Conservation (phyloP, 345 rosid species). For the Rhizophora mangle region DNA sequence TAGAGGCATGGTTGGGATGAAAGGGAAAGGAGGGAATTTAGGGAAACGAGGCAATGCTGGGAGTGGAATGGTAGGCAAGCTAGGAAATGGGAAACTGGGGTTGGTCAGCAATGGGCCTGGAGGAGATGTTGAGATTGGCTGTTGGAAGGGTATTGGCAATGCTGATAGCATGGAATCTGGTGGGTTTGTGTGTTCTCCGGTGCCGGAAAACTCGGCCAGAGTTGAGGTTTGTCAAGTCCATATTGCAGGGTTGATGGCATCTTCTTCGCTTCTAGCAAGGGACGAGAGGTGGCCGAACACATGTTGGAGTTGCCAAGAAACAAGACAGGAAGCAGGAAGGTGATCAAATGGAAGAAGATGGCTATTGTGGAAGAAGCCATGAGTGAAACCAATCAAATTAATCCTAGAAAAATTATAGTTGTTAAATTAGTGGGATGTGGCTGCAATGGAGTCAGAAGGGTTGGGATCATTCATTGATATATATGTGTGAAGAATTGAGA, state of each 20-base stretch:
- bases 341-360: not conserved
- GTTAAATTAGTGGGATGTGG: too few species aligned
- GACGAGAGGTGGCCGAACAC: conserved; percentile 6
- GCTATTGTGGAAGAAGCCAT: not conserved
- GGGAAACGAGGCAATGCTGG: not conserved
- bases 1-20: conserved; percentile 13
- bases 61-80: not conserved
- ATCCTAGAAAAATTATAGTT: not conserved
- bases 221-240: not conserved
- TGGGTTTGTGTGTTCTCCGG: not conserved
- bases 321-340: not conserved
- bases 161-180: not conserved
- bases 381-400: not conserved
- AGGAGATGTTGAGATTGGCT: not conserved
- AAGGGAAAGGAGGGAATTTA: conserved; percentile 19
- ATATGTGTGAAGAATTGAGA: not conserved
- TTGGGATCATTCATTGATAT: too few species aligned
- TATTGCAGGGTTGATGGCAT: conserved; percentile 5
- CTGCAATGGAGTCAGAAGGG: too few species aligned
- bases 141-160: not conserved
- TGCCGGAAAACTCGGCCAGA: not conserved
- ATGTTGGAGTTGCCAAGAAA: not conserved
- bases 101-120: not conserved
- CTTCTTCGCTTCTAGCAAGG: not conserved
- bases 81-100: conserved; percentile 14